These are phyloP conservation scores for Penicillium fuscoglaucum DNA, from an alignment of 2,329 filamentous ascomycete species.

Conservation along the genomic window DNA sequence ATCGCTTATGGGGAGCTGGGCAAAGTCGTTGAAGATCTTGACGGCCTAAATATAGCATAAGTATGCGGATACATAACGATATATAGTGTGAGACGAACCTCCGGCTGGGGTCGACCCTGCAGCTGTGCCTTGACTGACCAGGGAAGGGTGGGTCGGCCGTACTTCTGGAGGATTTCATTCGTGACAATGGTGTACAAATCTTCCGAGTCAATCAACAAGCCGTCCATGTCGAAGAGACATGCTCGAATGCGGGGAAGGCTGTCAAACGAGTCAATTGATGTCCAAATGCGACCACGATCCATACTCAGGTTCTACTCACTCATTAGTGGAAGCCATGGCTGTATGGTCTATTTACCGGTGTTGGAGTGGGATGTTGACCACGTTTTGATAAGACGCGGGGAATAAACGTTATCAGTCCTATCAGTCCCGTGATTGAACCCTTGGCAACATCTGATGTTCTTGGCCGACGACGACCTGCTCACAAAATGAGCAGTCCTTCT, in stretches of 20 bases:
- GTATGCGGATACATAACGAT: not conserved
- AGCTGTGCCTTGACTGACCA: conserved; percentile 94
- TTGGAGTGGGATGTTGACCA: conserved; percentile 12
- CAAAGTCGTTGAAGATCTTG: conserved; percentile 75
- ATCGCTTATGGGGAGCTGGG: conserved; percentile 72
- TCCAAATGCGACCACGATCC: not conserved
- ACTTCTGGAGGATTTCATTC: conserved; percentile 76
- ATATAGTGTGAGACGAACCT: conserved; percentile 38
- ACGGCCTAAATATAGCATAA: conserved; percentile 46
- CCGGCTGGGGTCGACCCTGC: conserved; percentile 63
- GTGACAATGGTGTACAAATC: conserved; percentile 83
- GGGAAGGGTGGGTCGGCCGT: conserved; percentile 72
- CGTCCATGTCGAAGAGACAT: conserved; percentile 98
- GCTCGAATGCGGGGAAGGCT: conserved; percentile 80
- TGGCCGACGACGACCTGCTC: conserved; percentile 15
- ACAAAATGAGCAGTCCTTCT: conserved; percentile 21
- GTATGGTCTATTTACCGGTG: not conserved
- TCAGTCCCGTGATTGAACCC: conserved; percentile 24
- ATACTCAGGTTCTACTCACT: not conserved
- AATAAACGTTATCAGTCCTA: conserved; percentile 21
- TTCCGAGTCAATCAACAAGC: conserved; percentile 89
- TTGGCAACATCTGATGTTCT: conserved; percentile 10
- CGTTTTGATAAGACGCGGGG: conserved; percentile 16
- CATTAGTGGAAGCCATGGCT: conserved; percentile 15
- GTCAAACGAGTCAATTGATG: conserved; percentile 11